A percentile compares a stretch with the other conserved stretches of the same genome.
These are phyloP conservation scores for Thyridium curvatum DNA, from an alignment of 2,329 filamentous ascomycete species.

Conservation along the genomic window DNA sequence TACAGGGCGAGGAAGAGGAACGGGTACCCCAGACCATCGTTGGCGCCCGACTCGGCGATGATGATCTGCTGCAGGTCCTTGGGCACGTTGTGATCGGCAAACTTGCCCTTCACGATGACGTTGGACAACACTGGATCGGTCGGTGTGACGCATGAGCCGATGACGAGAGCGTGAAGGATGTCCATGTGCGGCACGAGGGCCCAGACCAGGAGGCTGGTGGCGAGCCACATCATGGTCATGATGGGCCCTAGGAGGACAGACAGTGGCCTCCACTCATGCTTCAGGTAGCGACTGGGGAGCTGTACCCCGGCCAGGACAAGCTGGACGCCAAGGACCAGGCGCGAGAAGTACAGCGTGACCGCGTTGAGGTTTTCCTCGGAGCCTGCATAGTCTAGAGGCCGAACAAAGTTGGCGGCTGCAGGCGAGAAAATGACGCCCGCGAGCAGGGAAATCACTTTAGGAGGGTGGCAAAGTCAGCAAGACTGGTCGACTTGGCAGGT, in stretches of 20 bases:
- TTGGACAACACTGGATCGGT: conserved; percentile 86
- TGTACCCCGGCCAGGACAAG: conserved; percentile 85
- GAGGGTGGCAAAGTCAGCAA: no score
- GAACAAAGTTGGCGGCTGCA: conserved; percentile 67
- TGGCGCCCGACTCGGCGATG: conserved; percentile 77
- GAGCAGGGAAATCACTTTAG: conserved; percentile 79
- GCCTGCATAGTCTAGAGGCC: conserved; percentile 67
- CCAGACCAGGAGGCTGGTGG: conserved; percentile 74
- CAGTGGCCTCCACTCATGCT: conserved; percentile 71
- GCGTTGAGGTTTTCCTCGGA: conserved; percentile 53
- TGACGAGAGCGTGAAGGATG: conserved; percentile 72
- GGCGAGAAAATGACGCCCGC: conserved; percentile 76
- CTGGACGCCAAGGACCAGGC: conserved; percentile 84
- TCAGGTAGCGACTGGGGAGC: conserved; percentile 75
- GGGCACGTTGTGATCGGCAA: conserved; percentile 86
- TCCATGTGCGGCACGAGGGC: conserved; percentile 63
- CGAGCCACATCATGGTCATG: conserved; percentile 83
- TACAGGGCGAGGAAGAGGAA: conserved; percentile 84
- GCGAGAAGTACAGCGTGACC: conserved; percentile 77
- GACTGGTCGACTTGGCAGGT: no score
- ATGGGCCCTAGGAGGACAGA: conserved; percentile 71
- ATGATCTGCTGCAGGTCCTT: conserved; percentile 75
- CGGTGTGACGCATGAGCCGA: conserved; percentile 84
- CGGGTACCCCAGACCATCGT: conserved; percentile 84
- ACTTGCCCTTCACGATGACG: conserved; percentile 88